These are phyloP conservation scores for Alternaria atra DNA, from an alignment of 2,329 filamentous ascomycete species.

Conservation along the genomic window DNA sequence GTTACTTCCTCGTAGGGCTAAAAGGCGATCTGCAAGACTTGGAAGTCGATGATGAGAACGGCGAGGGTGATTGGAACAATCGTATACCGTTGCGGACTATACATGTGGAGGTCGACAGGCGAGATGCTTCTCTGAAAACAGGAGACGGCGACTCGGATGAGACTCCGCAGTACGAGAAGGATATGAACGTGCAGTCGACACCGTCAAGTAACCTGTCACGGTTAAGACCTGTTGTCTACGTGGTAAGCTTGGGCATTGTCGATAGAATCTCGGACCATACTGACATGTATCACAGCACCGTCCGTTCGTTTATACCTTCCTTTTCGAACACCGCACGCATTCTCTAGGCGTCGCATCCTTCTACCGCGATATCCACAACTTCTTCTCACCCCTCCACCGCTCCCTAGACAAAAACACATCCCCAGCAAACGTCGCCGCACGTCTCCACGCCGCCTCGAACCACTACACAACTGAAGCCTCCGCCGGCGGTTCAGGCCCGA, in stretches of 20 bases:
- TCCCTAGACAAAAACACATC: conserved; percentile 56
- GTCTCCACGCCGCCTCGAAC: conserved; percentile 51
- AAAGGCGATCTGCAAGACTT: conserved; percentile 68
- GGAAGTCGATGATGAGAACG: conserved; percentile 56
- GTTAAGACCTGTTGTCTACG: conserved; percentile 76
- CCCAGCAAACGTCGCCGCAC: conserved; percentile 52
- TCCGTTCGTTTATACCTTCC: conserved; percentile 80
- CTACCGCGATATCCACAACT: conserved; percentile 62
- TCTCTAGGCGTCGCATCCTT: conserved; percentile 58
- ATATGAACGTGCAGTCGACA: conserved; percentile 19
- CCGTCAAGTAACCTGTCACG: conserved; percentile 33
- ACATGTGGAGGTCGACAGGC: conserved; percentile 68
- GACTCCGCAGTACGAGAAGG: conserved; percentile 32
- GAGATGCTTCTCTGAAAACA: conserved; percentile 33
- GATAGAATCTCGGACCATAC: not conserved
- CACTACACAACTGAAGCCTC: conserved; percentile 49
- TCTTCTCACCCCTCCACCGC: conserved; percentile 59
- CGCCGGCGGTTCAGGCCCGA: conserved; percentile 37
- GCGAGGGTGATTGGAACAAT: conserved; percentile 49
- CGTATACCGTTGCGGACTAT: conserved; percentile 72
- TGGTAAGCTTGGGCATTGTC: conserved; percentile 51
- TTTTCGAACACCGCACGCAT: conserved; percentile 71
- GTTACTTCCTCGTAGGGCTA: conserved; percentile 73
- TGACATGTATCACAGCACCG: conserved; percentile 54
- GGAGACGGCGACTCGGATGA: conserved; percentile 29